A percentile compares a stretch with the other conserved stretches of the same genome.
Evolutionary conservation across 108 stramenopile species (phyloP).

Genomic region (Discostella stelligeroides): DNA sequence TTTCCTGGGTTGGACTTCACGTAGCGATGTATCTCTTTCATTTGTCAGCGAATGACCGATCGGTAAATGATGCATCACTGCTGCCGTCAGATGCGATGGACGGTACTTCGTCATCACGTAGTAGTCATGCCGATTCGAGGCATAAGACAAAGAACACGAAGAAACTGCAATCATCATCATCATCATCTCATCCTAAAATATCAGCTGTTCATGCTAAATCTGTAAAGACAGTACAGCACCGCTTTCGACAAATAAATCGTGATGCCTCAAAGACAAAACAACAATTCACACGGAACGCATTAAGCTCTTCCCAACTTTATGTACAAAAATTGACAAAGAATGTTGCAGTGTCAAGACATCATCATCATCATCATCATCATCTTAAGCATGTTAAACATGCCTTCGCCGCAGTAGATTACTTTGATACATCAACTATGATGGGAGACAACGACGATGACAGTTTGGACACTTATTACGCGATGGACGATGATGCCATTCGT

Average conservation of each 20-base stretch:
- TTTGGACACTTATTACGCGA: slow-evolving; percentile 39
- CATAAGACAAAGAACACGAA: too few species aligned
- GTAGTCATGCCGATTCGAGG: too few species aligned
- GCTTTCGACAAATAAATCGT: neutral
- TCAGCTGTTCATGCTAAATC: too few species aligned
- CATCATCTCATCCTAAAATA: too few species aligned
- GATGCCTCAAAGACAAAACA: neutral
- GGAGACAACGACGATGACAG: slow-evolving; percentile 41
- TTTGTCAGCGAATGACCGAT: neutral
- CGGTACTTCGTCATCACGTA: too few species aligned
- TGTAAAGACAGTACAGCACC: neutral
- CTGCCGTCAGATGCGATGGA: neutral
- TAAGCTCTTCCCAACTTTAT: neutral
- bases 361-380: too few species aligned
- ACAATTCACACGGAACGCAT: slow-evolving; percentile 2
- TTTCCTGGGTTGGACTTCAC: neutral
- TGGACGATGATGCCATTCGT: slow-evolving; percentile 40
- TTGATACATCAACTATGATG: neutral
- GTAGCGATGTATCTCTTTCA: neutral
- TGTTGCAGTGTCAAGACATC: neutral
- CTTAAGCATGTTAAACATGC: neutral
- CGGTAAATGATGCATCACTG: too few species aligned
- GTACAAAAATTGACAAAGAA: neutral
- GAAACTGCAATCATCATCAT: too few species aligned
- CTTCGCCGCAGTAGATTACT: neutral